Evolutionary conservation across 2,329 filamentous ascomycete genomes (phyloP).

Genomic region (Microdochium nivale): DNA sequence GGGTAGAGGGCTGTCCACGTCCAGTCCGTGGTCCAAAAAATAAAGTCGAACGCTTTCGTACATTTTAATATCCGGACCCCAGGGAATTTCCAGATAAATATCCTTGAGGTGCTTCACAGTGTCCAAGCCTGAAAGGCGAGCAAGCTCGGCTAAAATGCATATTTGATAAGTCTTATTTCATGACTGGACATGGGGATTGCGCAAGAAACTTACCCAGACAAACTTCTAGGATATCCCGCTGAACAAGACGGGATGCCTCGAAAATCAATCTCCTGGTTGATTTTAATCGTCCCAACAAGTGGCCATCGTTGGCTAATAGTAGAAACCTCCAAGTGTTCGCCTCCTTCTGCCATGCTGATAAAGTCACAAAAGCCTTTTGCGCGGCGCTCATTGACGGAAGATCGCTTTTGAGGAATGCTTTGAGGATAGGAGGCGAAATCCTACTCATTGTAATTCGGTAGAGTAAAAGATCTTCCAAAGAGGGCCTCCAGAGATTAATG

Average conservation of each 20-base stretch:
- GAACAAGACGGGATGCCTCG: not conserved
- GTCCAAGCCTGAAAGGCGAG: too few relatives aligned
- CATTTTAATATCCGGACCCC: not conserved
- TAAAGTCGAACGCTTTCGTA: not conserved
- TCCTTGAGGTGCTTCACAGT: too few relatives aligned
- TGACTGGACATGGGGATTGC: too few relatives aligned
- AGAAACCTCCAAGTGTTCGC: not conserved
- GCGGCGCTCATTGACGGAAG: not conserved
- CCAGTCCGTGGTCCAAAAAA: not conserved
- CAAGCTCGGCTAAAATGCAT: too few relatives aligned
- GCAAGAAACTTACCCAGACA: too few relatives aligned
- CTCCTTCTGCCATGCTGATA: not conserved
- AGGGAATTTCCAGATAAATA: not conserved
- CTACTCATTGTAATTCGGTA: not conserved
- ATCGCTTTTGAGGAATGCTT: not conserved
- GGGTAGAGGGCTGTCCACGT: not conserved
- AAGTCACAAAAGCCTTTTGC: not conserved
- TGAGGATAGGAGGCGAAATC: not conserved
- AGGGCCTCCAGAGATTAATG: not conserved
- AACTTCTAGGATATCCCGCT: not conserved
- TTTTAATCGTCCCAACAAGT: not conserved
- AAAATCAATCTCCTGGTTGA: not conserved
- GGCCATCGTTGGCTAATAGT: not conserved
- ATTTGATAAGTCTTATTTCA: too few relatives aligned
- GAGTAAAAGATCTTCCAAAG: not conserved